Evolutionary conservation across 768 basidiomycete genomes (phyloP), one percentile per base, ranked within the genome.

Genomic region (Galerina sulciceps): DNA sequence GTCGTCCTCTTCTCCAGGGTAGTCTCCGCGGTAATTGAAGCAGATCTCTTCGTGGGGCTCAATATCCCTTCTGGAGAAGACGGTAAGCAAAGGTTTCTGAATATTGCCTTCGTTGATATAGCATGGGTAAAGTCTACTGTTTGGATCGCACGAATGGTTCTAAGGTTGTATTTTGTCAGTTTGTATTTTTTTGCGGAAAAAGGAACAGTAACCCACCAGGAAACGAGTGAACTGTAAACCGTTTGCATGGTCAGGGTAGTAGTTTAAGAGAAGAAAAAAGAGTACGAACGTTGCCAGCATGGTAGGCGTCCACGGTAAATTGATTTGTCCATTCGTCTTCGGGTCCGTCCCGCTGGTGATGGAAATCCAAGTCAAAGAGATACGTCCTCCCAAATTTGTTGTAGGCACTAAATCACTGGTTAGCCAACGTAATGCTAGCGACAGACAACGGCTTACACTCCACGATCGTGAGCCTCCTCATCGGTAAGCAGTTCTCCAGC

Each of bases 141-240:
- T 97, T 0, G 94, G 94, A 56, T 93, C 88, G 65, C 95, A 96
- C 15, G 90, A 93, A 64, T 97, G 94, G 63, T 96, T 97, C 93
- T 95, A 58, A 2, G 26, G 15, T 31, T 40, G 5, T 17, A 2
- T 14, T 64, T 45, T 20, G 53, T 40, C n/a, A 58, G 22, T 40
- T 48, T 8, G 36, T 23, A 1, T 5, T 18, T 18, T 1, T 10
- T 5, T 22, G 42, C 10, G 47, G 31, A 11, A 10, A 26, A 47
- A 20, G 44, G 4, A 40, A 15, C 48, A 2, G 4, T 48, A 13
- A 78, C 85, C 66, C 69, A 92, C 94, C 64, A 96, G 73, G 67
- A 92, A 96, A 34, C 94, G 85, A n/a, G 94, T 95, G 72, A 95
- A 94, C 94, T 96, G 63, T 35, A 10, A 20, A 40, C 26, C 26